Percentiles rank a stretch among this genome's conserved stretches.
These are phyloP conservation scores for Stachybotrys elegans DNA, from an alignment of 2,329 filamentous ascomycete genomes.

Conservation along the genomic window DNA sequence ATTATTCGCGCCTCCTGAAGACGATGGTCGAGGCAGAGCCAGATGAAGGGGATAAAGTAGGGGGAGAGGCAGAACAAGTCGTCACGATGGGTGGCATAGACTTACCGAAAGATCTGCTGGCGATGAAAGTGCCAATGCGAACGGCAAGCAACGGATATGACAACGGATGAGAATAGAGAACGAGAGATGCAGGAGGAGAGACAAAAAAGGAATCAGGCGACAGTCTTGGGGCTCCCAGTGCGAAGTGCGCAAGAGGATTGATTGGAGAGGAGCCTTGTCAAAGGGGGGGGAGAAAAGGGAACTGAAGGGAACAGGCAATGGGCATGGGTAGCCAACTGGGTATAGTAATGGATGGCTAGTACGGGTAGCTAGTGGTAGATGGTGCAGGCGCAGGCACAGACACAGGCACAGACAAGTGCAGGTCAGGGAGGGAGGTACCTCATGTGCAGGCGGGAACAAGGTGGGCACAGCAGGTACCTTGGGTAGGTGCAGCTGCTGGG, in stretches of 20 bases:
- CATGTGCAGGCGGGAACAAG: too few relatives aligned
- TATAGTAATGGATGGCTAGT: too few relatives aligned
- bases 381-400: too few relatives aligned
- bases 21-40: neutral
- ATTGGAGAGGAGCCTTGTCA: neutral
- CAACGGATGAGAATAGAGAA: constrained; percentile 9
- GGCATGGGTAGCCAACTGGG: too few relatives aligned
- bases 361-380: too few relatives aligned
- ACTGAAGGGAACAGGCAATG: too few relatives aligned
- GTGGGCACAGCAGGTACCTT: too few relatives aligned
- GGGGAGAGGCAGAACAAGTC: neutral
- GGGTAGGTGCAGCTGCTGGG: too few relatives aligned
- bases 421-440: too few relatives aligned
- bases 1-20: neutral
- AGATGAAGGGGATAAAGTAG: neutral
- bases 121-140: constrained; percentile 11
- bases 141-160: constrained; percentile 4
- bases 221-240: neutral
- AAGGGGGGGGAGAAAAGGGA: neutral
- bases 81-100: neutral
- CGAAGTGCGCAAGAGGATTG: neutral
- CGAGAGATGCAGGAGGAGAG: constrained; percentile 10
- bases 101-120: constrained; percentile 8
- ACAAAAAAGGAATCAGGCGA: constrained; percentile 10
- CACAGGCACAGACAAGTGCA: too few relatives aligned